Percentiles rank a stretch among this genome's conserved stretches.
These are phyloP conservation scores for Tricholoma sp. DNA, from an alignment of 768 basidiomycete genomes.

Conservation along the genomic window DNA sequence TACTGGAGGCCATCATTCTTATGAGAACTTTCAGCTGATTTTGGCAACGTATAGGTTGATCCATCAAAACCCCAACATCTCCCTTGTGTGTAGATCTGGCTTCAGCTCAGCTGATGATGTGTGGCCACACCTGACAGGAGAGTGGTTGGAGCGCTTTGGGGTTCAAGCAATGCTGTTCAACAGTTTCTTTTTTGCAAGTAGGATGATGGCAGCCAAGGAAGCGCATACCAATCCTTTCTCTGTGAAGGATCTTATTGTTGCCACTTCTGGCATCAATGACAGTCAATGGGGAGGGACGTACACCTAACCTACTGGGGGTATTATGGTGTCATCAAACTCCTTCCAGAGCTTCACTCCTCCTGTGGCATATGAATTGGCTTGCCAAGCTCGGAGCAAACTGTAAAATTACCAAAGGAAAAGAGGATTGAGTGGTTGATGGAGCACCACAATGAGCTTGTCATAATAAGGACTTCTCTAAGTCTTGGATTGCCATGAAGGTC, in stretches of 20 bases:
- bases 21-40: conserved; percentile 99
- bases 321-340: no score
- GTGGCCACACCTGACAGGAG: no score
- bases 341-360: no score
- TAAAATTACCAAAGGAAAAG: conserved; percentile 95
- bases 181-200: conserved; percentile 91
- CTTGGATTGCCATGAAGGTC: conserved; percentile 90
- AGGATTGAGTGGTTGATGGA: conserved; percentile 82
- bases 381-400: conserved; percentile 96
- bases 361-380: no score
- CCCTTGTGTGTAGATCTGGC: no score
- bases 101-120: conserved; percentile 94
- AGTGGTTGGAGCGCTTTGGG: conserved; percentile 84
- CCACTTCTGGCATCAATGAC: conserved; percentile 88
- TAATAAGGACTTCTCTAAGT: conserved; percentile 94
- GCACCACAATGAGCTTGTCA: conserved; percentile 84
- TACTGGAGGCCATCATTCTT: conserved; percentile 97
- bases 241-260: conserved; percentile 96
- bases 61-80: no score
- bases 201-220: conserved; percentile 99
- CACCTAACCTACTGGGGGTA: conserved; percentile 88
- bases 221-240: conserved; percentile 91
- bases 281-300: conserved; percentile 94
- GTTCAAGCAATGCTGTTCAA: conserved; percentile 98
- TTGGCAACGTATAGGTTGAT: no score